A percentile compares a stretch with the other conserved stretches of the same genome.
phyloP scores from a whole-genome alignment of 1,284 basidiomycete species.

The Cryptococcus maquisensis region DNA sequence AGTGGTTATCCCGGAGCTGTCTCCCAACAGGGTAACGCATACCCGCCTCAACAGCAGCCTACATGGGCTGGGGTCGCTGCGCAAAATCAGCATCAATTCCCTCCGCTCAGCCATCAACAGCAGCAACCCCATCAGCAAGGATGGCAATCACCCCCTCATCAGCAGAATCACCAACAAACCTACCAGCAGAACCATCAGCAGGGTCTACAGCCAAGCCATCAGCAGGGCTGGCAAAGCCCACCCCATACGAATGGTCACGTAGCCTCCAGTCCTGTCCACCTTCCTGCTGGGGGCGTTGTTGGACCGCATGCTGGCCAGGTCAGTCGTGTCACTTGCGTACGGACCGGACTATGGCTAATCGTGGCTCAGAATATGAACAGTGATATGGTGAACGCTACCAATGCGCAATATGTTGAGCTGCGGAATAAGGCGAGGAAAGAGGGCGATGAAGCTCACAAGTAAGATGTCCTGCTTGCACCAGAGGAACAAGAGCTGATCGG shows the following conservation, averaged over 20 bases:
- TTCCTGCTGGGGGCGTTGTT: conserved; percentile 27
- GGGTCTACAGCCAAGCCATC: too few relatives aligned
- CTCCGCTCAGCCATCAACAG: conserved; percentile 28
- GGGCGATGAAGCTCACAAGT: conserved; percentile 53
- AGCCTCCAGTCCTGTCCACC: conserved; percentile 13
- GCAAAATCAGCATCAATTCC: conserved; percentile 11
- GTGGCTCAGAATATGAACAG: conserved; percentile 52
- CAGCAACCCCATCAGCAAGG: conserved; percentile 19
- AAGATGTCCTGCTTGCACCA: not conserved
- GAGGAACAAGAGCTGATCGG: not conserved
- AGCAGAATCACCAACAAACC: conserved; percentile 26
- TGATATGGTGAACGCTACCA: conserved; percentile 47
- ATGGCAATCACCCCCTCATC: conserved; percentile 23
- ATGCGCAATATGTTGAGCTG: conserved; percentile 64
- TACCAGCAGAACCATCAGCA: conserved; percentile 31
- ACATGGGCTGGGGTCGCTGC: conserved; percentile 10
- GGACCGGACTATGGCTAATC: not conserved
- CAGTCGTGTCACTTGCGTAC: conserved; percentile 1
- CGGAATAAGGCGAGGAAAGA: conserved; percentile 69
- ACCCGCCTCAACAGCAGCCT: conserved; percentile 15
- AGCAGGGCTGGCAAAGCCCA: conserved; percentile 23
- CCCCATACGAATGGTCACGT: conserved; percentile 19
- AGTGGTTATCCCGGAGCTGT: conserved; percentile 7
- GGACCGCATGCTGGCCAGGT: conserved; percentile 50
- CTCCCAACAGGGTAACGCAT: conserved; percentile 19